A percentile compares a stretch with the other conserved stretches of the same genome.
phyloP scores from a whole-genome alignment of 2,329 filamentous ascomycete genomes.

The Colletotrichum theobromicola region DNA sequence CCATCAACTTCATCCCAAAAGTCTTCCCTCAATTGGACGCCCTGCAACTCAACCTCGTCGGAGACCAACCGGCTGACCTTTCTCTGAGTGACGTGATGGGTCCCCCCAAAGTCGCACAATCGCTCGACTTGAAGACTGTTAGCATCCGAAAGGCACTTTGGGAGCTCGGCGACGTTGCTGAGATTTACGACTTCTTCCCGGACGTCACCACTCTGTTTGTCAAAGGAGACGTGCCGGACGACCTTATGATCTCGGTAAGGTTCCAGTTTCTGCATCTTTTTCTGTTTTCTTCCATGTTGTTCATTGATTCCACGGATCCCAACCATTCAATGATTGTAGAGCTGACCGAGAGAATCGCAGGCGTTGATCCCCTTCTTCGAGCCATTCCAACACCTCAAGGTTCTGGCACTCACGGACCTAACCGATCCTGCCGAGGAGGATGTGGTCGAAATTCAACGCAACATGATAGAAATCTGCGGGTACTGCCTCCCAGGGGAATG shows the following conservation, averaged over 20 bases:
- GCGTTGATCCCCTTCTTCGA: background rate
- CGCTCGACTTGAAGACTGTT: fast-evolving
- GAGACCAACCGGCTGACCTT: fast-evolving
- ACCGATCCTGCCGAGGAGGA: fast-evolving
- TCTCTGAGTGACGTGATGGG: fast-evolving
- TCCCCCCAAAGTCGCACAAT: fast-evolving
- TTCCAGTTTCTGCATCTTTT: too few relatives aligned
- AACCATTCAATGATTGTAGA: fast-evolving
- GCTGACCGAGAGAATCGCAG: fast-evolving
- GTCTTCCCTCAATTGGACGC: too few relatives aligned
- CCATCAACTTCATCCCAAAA: too few relatives aligned
- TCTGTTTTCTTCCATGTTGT: too few relatives aligned
- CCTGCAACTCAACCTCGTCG: background rate
- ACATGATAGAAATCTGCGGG: fast-evolving
- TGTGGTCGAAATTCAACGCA: background rate
- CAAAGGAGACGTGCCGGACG: fast-evolving
- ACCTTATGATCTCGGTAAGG: background rate
- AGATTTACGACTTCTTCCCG: background rate
- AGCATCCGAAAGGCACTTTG: background rate
- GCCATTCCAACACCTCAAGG: background rate
- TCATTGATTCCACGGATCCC: background rate
- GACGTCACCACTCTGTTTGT: background rate
- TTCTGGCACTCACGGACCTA: background rate
- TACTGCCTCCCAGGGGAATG: fast-evolving
- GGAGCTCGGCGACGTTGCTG: background rate